Evolutionary conservation across 345 rosid genomes (phyloP).

Genomic region (Arabis alpina): DNA sequence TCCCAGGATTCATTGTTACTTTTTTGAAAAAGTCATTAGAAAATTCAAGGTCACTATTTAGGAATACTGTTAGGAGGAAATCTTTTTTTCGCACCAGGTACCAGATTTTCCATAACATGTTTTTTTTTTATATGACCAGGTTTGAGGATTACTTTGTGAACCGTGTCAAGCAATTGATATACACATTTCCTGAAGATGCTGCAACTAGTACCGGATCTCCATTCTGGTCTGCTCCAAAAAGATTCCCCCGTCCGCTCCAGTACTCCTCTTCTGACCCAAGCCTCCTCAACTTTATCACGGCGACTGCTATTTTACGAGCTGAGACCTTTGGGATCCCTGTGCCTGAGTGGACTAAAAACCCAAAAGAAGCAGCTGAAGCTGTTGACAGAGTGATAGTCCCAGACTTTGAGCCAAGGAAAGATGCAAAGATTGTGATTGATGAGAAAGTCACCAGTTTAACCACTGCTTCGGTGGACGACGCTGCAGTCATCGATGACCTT

Average conservation of each 20-base stretch:
- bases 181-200: slow-evolving; percentile 91
- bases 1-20: not conserved
- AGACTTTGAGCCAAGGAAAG: slow-evolving; percentile 66
- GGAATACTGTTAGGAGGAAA: not conserved
- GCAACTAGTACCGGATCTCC: slow-evolving; percentile 68
- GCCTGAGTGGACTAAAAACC: slow-evolving; percentile 73
- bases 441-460: slow-evolving; percentile 62
- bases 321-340: slow-evolving; percentile 80
- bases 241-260: slow-evolving; percentile 68
- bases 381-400: slow-evolving; percentile 65
- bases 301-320: slow-evolving; percentile 79
- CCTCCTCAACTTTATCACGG: slow-evolving; percentile 71
- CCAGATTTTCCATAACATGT: not conserved
- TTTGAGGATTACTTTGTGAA: slow-evolving; percentile 87
- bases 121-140: slow-evolving; percentile 48
- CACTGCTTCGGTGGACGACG: slow-evolving; percentile 57
- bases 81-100: not conserved
- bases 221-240: slow-evolving; percentile 85
- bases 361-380: slow-evolving; percentile 59
- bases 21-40: not conserved
- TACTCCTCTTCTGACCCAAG: slow-evolving; percentile 69
- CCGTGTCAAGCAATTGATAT: slow-evolving; percentile 80
- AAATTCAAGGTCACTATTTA: not conserved
- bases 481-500: slow-evolving; percentile 57
- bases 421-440: slow-evolving; percentile 67